Evolutionary conservation across 192 early-diverging fungal genomes (phyloP).

Genomic region (Coemansia sp.): DNA sequence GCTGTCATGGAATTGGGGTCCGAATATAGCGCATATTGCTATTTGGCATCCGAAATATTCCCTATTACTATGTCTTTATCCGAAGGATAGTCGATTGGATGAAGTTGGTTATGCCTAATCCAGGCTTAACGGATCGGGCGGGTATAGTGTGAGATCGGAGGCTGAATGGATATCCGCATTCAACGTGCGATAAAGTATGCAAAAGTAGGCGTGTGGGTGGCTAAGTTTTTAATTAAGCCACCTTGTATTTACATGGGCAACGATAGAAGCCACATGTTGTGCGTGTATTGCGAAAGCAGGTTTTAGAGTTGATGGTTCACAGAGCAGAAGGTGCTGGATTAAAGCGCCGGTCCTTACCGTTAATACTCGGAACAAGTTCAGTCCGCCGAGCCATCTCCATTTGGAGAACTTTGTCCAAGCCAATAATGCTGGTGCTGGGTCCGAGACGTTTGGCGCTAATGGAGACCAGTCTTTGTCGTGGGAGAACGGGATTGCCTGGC

Average conservation of each 20-base stretch:
- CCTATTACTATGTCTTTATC: not conserved
- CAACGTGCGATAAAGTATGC: not conserved
- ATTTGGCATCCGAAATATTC: not conserved
- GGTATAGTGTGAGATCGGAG: not conserved
- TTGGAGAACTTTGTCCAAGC: constrained; percentile 65
- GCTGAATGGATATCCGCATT: not conserved
- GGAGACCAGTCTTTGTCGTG: constrained; percentile 80
- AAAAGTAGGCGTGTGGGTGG: not conserved
- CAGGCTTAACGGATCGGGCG: not conserved
- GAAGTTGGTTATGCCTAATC: not conserved
- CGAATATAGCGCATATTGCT: not conserved
- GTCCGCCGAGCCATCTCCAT: constrained; percentile 60
- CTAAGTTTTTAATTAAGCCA: not conserved
- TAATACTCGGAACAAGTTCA: constrained; percentile 61
- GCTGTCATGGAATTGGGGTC: not conserved
- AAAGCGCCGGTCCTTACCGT: constrained; percentile 66
- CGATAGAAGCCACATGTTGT: constrained; percentile 48
- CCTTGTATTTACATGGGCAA: not conserved
- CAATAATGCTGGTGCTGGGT: not conserved
- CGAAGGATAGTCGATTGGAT: not conserved
- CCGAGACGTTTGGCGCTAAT: constrained; percentile 52
- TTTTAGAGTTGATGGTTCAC: constrained; percentile 66
- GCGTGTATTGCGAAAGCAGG: constrained; percentile 72
- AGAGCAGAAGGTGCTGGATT: constrained; percentile 76
- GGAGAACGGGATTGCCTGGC: constrained; percentile 84